A percentile compares a stretch with the other conserved stretches of the same genome.
These are phyloP conservation scores for Nakazawaea laoshanensis DNA, from an alignment of 805 yeast genomes.

Conservation along the genomic window DNA sequence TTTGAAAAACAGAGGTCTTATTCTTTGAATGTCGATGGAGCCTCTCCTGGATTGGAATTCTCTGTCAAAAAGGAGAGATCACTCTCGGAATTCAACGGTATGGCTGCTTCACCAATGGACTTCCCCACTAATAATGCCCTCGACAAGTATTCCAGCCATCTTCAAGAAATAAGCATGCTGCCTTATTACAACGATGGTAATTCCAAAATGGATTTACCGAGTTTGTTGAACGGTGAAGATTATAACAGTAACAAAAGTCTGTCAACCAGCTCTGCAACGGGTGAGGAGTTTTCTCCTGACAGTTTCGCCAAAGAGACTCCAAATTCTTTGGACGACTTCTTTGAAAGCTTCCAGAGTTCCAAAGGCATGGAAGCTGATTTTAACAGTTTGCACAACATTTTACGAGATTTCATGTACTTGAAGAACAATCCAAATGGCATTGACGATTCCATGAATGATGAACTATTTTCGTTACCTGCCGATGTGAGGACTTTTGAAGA, in stretches of 20 bases:
- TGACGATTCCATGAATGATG: not conserved
- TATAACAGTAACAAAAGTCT: no score
- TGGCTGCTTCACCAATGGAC: slow-evolving; percentile 5
- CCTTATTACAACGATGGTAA: slow-evolving; percentile 1
- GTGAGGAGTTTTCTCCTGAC: not conserved
- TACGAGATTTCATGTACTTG: slow-evolving; percentile 28
- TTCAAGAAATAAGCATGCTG: slow-evolving; percentile 7
- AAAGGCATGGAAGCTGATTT: slow-evolving; percentile 10
- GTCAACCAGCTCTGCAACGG: no score
- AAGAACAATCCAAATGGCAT: slow-evolving; percentile 3
- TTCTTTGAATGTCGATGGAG: slow-evolving; percentile 2
- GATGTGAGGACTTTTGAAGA: slow-evolving; percentile 8
- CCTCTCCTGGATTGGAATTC: not conserved
- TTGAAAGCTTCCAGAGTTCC: slow-evolving; percentile 3
- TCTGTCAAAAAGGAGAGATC: not conserved
- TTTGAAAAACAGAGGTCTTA: slow-evolving; percentile 4
- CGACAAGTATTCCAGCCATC: slow-evolving; percentile 6
- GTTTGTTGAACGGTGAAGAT: slow-evolving; percentile 5
- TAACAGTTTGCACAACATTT: slow-evolving; percentile 23
- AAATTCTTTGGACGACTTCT: slow-evolving; percentile 8
- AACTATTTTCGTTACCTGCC: slow-evolving; percentile 7
- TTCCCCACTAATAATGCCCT: not conserved
- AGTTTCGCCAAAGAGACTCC: not conserved
- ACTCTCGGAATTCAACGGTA: slow-evolving; percentile 7
- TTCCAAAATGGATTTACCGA: slow-evolving; percentile 9